Conservation (phyloP, 768 basidiomycete genomes). For the Phallus indusiatus region DNA sequence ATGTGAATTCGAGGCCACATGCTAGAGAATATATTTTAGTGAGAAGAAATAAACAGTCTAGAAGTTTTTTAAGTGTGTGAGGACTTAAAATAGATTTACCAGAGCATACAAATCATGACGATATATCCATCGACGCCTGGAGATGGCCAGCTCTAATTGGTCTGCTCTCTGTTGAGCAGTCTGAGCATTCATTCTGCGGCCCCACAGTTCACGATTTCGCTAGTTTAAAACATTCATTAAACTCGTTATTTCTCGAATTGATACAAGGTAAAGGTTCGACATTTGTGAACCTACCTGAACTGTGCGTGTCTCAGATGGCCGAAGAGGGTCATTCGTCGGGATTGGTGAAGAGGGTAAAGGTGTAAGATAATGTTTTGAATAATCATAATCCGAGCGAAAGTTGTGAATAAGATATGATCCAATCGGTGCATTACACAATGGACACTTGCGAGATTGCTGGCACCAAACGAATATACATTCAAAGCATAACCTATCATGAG, state of each 20-base stretch:
- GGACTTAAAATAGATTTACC: constrained; percentile 47
- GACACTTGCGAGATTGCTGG: constrained; percentile 67
- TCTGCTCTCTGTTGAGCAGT: constrained; percentile 44
- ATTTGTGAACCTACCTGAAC: too few species aligned
- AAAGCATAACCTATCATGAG: constrained; percentile 85
- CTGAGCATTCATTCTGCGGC: constrained; percentile 22
- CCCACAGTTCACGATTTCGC: constrained; percentile 39
- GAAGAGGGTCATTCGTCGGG: too few species aligned
- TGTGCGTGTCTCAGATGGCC: too few species aligned
- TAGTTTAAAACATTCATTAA: too few species aligned
- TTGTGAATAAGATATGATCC: constrained; percentile 73
- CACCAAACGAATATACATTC: constrained; percentile 79
- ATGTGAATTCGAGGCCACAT: constrained; percentile 79
- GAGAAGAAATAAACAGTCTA: background rate
- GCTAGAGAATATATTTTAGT: constrained; percentile 35
- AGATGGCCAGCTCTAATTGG: constrained; percentile 66
- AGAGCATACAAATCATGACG: constrained; percentile 74
- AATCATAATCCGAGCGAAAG: constrained; percentile 70
- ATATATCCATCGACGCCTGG: constrained; percentile 72
- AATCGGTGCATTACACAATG: constrained; percentile 59
- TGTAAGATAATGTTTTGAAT: constrained; percentile 67
- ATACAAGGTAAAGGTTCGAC: too few species aligned
- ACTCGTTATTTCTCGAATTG: too few species aligned
- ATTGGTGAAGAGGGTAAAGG: constrained; percentile 49
- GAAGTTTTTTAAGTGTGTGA: background rate